Percentiles rank a stretch among this genome's conserved stretches.
These are phyloP conservation scores for Sporisorium exsertum DNA, from an alignment of 1,284 basidiomycete genomes.

Conservation along the genomic window DNA sequence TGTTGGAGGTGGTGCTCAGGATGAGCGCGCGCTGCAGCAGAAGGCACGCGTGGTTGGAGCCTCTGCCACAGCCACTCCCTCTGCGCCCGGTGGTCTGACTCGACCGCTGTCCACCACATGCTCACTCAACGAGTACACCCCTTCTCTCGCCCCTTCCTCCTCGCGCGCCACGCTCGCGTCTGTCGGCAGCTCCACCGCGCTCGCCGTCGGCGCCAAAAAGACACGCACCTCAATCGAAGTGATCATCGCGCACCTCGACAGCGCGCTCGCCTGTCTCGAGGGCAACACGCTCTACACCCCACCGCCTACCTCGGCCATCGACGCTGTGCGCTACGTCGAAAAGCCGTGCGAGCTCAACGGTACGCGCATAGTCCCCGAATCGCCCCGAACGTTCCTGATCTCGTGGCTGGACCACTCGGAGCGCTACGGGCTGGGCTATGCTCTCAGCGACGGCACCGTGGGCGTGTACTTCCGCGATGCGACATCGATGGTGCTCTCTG, in stretches of 20 bases:
- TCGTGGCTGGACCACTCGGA: constrained; percentile 99
- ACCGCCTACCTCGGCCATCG: constrained; percentile 25
- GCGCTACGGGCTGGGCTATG: constrained; percentile 98
- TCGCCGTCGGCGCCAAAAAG: constrained; percentile 26
- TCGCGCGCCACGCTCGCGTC: constrained; percentile 38
- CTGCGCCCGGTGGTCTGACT: neutral
- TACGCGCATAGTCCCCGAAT: constrained; percentile 72
- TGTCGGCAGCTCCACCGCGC: constrained; percentile 28
- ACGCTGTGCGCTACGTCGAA: constrained; percentile 26
- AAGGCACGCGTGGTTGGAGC: constrained; percentile 51
- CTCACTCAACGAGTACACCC: constrained; percentile 15
- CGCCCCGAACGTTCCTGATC: constrained; percentile 88
- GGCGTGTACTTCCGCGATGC: constrained; percentile 97
- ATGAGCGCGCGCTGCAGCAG: constrained; percentile 37
- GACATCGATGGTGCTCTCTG: constrained; percentile 83
- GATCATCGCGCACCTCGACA: constrained; percentile 76
- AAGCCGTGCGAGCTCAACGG: constrained; percentile 63
- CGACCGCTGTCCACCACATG: constrained; percentile 24
- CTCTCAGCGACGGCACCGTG: constrained; percentile 91
- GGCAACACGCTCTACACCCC: constrained; percentile 76
- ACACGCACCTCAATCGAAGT: constrained; percentile 52
- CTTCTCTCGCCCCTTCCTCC: constrained; percentile 11
- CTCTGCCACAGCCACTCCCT: neutral
- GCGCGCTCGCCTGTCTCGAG: constrained; percentile 78
- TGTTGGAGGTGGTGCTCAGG: neutral